Conservation (phyloP, 805 yeast genomes). For the Candida patagonica region DNA sequence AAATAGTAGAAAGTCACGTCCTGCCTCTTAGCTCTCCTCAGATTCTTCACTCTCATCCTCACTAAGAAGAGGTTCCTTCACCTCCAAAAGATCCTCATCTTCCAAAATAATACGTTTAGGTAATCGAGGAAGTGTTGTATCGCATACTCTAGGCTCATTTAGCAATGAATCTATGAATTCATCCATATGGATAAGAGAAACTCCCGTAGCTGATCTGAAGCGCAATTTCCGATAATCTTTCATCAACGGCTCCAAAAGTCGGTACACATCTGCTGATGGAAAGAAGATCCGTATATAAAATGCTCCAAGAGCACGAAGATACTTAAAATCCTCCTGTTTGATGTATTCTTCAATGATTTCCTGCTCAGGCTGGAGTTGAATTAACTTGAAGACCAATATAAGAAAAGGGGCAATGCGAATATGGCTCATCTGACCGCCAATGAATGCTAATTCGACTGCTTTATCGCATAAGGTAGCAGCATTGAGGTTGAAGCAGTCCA, state of each 20-base stretch:
- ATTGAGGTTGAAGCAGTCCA: slow-evolving; percentile 42
- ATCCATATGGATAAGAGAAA: slow-evolving; percentile 52
- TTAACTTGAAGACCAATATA: slow-evolving; percentile 65
- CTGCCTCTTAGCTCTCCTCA: too few relatives aligned
- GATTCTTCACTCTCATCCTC: slow-evolving; percentile 32
- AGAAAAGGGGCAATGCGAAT: slow-evolving; percentile 63
- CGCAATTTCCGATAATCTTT: slow-evolving; percentile 65
- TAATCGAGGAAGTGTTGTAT: slow-evolving; percentile 63
- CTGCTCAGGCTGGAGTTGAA: slow-evolving; percentile 62
- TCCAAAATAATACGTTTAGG: slow-evolving; percentile 29
- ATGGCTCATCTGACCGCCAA: slow-evolving; percentile 51
- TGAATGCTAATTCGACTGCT: slow-evolving; percentile 33
- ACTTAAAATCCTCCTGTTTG: slow-evolving; percentile 64
- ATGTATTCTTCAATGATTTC: slow-evolving; percentile 49
- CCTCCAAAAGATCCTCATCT: slow-evolving; percentile 27
- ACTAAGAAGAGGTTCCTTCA: slow-evolving; percentile 27
- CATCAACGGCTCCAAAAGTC: slow-evolving; percentile 43
- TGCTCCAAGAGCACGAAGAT: slow-evolving; percentile 59
- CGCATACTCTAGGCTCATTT: slow-evolving; percentile 52
- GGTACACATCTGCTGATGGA: slow-evolving; percentile 39
- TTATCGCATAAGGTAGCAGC: slow-evolving; percentile 43
- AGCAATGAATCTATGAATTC: slow-evolving; percentile 61
- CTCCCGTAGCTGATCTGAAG: slow-evolving; percentile 30
- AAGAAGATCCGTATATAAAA: slow-evolving; percentile 44
- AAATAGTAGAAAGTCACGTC: too few relatives aligned